These are phyloP conservation scores for Conticribra weissflogii DNA, from an alignment of 108 stramenopile genomes.

Conservation along the genomic window DNA sequence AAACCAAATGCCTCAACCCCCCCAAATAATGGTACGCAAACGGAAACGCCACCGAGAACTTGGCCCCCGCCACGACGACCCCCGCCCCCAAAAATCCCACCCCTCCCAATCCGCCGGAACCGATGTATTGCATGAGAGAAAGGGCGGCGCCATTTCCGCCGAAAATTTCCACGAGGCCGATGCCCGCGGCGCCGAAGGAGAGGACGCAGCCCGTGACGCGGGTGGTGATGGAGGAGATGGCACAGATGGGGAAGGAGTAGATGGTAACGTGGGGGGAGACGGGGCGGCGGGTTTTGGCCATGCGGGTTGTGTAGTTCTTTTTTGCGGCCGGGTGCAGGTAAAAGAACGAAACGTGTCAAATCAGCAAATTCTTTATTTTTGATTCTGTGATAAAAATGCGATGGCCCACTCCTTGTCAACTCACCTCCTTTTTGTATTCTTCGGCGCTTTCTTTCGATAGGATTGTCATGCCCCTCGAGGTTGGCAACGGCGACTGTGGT, in stretches of 20 bases:
- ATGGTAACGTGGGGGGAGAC: slow-evolving; percentile 96
- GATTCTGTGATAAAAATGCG: background rate
- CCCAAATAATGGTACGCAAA: slow-evolving; percentile 92
- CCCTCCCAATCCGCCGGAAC: slow-evolving; percentile 47
- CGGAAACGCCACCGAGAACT: slow-evolving; percentile 90
- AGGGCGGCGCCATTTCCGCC: slow-evolving; percentile 79
- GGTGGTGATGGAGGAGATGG: slow-evolving; percentile 89
- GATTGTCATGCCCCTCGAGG: slow-evolving; percentile 70
- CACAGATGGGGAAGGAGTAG: slow-evolving; percentile 90
- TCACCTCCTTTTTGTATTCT: slow-evolving; percentile 85
- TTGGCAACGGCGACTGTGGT: slow-evolving; percentile 5
- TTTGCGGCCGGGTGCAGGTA: background rate
- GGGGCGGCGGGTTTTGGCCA: slow-evolving; percentile 87
- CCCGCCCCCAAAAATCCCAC: slow-evolving; percentile 44
- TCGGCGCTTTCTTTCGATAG: slow-evolving; percentile 77
- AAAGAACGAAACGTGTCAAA: background rate
- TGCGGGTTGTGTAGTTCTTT: slow-evolving; percentile 80
- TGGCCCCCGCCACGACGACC: slow-evolving; percentile 68
- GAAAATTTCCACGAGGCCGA: slow-evolving; percentile 76
- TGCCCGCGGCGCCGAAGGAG: slow-evolving; percentile 79
- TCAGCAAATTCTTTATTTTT: background rate
- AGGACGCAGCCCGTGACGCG: slow-evolving; percentile 91
- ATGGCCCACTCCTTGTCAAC: slow-evolving; percentile 3
- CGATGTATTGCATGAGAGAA: slow-evolving; percentile 74
- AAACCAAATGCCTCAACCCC: slow-evolving; percentile 81